These are phyloP conservation scores for Cyclanthera cordifolia DNA, from an alignment of 306 rosid species.

Conservation along the genomic window DNA sequence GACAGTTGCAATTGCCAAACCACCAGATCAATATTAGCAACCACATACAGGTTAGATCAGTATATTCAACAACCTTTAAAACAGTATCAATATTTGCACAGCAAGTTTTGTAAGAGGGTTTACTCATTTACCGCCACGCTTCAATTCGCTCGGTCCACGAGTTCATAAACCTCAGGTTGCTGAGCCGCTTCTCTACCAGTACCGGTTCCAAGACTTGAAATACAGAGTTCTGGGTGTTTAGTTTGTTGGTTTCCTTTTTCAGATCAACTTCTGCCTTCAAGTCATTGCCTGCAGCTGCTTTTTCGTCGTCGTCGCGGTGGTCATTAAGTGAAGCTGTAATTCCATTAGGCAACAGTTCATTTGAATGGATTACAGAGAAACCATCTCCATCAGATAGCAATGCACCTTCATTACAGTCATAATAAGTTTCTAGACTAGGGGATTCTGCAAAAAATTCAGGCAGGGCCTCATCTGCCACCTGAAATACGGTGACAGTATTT, in stretches of 20 bases:
- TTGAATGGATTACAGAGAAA: not conserved
- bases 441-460: constrained; percentile 19
- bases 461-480: constrained; percentile 23
- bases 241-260: constrained; percentile 29
- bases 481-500: constrained; percentile 22
- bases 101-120: not conserved
- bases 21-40: not conserved
- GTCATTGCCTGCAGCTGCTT: constrained; percentile 1
- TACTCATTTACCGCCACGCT: constrained; percentile 47
- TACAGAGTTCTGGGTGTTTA: constrained; percentile 24
- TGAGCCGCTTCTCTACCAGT: constrained; percentile 32
- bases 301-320: not conserved
- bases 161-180: constrained; percentile 35
- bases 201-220: constrained; percentile 17
- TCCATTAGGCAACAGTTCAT: not conserved
- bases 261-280: constrained; percentile 16
- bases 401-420: constrained; percentile 22
- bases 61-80: not conserved
- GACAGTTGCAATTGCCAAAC: constrained; percentile 1
- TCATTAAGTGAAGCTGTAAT: not conserved
- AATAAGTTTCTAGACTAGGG: constrained; percentile 23
- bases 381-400: not conserved
- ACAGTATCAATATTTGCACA: not conserved
- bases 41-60: not conserved
- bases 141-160: constrained; percentile 44